These are phyloP conservation scores for Chaetomium olivaceum DNA, from an alignment of 2,329 filamentous ascomycete genomes.

Conservation along the genomic window DNA sequence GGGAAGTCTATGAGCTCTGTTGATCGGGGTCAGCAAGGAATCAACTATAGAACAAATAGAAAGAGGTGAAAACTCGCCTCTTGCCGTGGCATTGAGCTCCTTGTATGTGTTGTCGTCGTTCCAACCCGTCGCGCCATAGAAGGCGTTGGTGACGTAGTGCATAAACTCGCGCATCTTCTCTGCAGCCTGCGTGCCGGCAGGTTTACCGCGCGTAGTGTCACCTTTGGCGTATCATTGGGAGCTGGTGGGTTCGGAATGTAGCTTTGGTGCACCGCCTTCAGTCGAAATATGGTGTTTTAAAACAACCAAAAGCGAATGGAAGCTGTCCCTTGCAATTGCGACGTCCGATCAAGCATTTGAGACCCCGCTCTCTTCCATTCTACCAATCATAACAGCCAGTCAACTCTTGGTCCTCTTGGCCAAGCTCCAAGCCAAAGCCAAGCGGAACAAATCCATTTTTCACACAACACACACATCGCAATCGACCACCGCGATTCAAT, in stretches of 20 bases:
- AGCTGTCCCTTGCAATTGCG: slow-evolving; percentile 1
- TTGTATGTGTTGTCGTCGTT: slow-evolving; percentile 37
- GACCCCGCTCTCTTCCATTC: not conserved
- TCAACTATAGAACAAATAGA: not conserved
- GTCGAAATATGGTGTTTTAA: not conserved
- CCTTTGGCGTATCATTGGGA: slow-evolving; percentile 25
- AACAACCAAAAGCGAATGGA: not conserved
- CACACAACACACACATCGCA: too few species aligned
- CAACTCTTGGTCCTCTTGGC: too few species aligned
- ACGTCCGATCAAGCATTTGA: not conserved
- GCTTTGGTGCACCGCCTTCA: not conserved
- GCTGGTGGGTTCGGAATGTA: not conserved
- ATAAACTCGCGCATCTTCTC: slow-evolving; percentile 36
- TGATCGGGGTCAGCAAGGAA: not conserved
- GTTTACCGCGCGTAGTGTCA: slow-evolving; percentile 21
- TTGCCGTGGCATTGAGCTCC: slow-evolving; percentile 34
- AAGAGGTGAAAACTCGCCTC: slow-evolving; percentile 21
- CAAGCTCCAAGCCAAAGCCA: not conserved
- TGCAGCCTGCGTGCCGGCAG: slow-evolving; percentile 22
- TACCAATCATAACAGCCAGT: not conserved
- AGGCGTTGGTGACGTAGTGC: slow-evolving; percentile 36
- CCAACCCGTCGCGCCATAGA: slow-evolving; percentile 35
- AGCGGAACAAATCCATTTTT: not conserved
- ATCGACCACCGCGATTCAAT: too few species aligned
- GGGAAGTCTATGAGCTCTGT: slow-evolving; percentile 83